Percentiles rank a stretch among this genome's conserved stretches.
Evolutionary conservation across 106 monocot species (phyloP).

Genomic region (Apostasia ramifera): DNA sequence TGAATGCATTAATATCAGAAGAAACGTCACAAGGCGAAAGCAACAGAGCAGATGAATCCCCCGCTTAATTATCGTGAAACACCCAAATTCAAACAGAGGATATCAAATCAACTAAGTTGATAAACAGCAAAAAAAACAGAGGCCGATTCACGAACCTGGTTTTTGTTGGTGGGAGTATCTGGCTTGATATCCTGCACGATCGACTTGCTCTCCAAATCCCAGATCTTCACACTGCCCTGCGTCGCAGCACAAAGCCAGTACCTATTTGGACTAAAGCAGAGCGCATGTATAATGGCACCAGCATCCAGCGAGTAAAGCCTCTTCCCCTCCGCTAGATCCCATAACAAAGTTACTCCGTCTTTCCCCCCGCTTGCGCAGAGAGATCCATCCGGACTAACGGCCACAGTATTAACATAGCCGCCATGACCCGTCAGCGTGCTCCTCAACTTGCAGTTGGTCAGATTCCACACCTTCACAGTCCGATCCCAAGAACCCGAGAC

Average conservation of each 20-base stretch:
- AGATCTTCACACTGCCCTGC: constrained; percentile 26
- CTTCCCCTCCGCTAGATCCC: constrained; percentile 31
- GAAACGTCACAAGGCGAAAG: too few relatives aligned
- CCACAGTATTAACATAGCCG: constrained; percentile 25
- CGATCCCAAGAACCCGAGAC: constrained; percentile 23
- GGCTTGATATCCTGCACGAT: constrained; percentile 31
- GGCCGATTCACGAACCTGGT: constrained; percentile 2
- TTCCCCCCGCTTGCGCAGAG: constrained; percentile 33
- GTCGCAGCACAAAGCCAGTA: constrained; percentile 32
- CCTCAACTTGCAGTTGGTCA: constrained; percentile 27
- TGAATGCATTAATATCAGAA: too few relatives aligned
- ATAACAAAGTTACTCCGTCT: constrained; percentile 22
- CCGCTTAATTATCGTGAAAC: background rate
- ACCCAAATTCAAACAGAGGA: background rate
- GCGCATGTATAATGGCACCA: constrained; percentile 23
- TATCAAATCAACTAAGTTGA: background rate
- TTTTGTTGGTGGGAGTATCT: constrained; percentile 6
- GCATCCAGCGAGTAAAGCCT: constrained; percentile 27
- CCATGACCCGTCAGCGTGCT: constrained; percentile 21
- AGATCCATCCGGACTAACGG: constrained; percentile 23
- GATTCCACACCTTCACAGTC: constrained; percentile 24
- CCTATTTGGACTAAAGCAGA: constrained; percentile 25
- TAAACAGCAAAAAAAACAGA: background rate
- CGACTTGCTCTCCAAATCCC: constrained; percentile 31
- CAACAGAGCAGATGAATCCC: background rate